Base-by-base conservation (phyloP, 352 stramenopile species). In the Phytophthora chlamydospora region DNA sequence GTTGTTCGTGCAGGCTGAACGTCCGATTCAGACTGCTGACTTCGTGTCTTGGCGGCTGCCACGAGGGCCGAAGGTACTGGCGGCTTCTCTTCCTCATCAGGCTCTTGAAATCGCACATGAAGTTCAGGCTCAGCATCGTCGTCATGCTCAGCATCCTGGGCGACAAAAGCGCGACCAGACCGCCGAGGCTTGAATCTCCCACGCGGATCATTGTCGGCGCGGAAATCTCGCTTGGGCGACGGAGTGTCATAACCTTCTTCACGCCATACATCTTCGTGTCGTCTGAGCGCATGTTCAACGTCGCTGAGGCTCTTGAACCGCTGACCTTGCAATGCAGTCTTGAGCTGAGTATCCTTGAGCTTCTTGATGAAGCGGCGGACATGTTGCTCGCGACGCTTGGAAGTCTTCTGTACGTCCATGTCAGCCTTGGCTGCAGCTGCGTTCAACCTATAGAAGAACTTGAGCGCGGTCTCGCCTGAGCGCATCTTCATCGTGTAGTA, bases 381-480 rank as follows among this genome's bases (percentile, higher is more conserved):
- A 6, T 27, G 24, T 5, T 27, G 24, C 4, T 27, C 24, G 6
- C 24, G 24, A 4, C 24, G 3, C 4, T 27, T 27, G 24, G 24
- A 27, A 0, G 24, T 27, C 24, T 27, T 27, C 24, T 27, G 24
- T 4, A 36, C 6, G 8, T 39, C 39, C 44, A 40, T 39, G 1
- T 39, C 29, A 6, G 41, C 41, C 19, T 48, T 48, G 41, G 24
- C 11, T 0, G 41, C 41, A 48, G 41, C 41, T 11, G 41, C 21
- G 24, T 51, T 51, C 24, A 51, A 9, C 14, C 44, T 21, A 10
- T 51, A 51, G 29, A 51, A 51, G 27, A 51, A 51, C 29, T 51
- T 21, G 6, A 51, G n/a, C 6, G 43, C 4, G 2, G 24, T 50
- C 21, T 50, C 21, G 21, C 21, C 3, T 24, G 21, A 24, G 3